Percentiles rank a stretch among this genome's conserved stretches.
Evolutionary conservation across 257 asterid species (phyloP).

Genomic region (Solanum okadae): DNA sequence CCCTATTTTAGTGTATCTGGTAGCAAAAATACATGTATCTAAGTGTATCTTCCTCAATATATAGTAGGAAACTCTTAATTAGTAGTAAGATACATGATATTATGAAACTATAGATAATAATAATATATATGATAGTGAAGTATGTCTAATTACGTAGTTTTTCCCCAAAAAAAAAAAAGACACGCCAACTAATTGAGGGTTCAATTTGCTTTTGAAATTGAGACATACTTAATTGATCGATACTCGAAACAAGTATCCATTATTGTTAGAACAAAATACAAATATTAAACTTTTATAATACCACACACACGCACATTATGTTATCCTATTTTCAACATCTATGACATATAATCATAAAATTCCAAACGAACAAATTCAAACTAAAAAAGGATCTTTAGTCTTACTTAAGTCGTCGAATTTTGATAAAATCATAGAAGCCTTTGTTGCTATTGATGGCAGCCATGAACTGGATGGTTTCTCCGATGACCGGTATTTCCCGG

Average conservation of each 20-base stretch:
- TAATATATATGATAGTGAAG: too few species aligned
- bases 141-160: too few species aligned
- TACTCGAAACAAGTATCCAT: not conserved
- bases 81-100: too few species aligned
- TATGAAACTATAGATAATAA: too few species aligned
- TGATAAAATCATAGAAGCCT: not conserved
- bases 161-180: not conserved
- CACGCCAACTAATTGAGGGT: not conserved
- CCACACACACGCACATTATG: not conserved
- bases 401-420: not conserved
- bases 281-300: not conserved
- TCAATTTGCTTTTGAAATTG: not conserved
- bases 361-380: not conserved
- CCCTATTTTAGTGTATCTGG: too few species aligned
- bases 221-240: not conserved
- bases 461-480: not conserved
- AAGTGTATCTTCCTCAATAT: too few species aligned
- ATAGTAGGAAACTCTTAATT: rapidly evolving
- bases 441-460: not conserved
- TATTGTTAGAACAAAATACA: not conserved
- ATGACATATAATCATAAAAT: not conserved
- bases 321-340: not conserved
- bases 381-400: not conserved
- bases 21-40: too few species aligned
- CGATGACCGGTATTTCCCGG: not conserved